Evolutionary conservation across 306 rosid genomes (phyloP).

Genomic region (Comarum palustre): DNA sequence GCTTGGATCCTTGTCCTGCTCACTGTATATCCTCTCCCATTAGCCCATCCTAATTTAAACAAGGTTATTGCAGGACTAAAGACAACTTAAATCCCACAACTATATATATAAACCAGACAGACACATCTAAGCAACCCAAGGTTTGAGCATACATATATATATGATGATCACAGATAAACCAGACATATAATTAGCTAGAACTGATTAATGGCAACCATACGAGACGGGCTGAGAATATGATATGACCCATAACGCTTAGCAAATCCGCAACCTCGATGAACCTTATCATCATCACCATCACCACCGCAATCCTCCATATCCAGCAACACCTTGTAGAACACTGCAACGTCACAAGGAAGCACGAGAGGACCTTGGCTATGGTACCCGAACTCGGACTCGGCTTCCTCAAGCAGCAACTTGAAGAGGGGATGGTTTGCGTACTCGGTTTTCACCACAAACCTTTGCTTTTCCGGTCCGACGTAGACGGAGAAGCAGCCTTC

Average conservation of each 20-base stretch:
- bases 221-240: constrained; percentile 49
- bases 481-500: constrained; percentile 82
- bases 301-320: constrained; percentile 52
- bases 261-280: constrained; percentile 41
- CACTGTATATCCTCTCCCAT: background rate
- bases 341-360: constrained; percentile 72
- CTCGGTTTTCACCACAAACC: constrained; percentile 62
- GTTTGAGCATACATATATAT: background rate
- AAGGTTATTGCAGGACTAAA: constrained; percentile 4
- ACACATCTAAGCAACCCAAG: background rate
- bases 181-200: constrained; percentile 7
- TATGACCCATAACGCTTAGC: constrained; percentile 44
- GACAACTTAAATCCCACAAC: background rate
- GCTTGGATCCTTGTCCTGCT: background rate
- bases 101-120: background rate
- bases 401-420: constrained; percentile 74
- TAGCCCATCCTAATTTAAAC: background rate
- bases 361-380: constrained; percentile 62
- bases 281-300: constrained; percentile 5
- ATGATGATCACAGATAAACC: background rate
- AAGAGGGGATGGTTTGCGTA: constrained; percentile 73
- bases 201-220: constrained; percentile 36
- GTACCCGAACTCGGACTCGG: constrained; percentile 76
- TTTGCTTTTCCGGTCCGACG: constrained; percentile 66
- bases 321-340: constrained; percentile 53